Evolutionary conservation across 176 grass and related monocot genomes (phyloP).

Genomic region (Stipa capillata): DNA sequence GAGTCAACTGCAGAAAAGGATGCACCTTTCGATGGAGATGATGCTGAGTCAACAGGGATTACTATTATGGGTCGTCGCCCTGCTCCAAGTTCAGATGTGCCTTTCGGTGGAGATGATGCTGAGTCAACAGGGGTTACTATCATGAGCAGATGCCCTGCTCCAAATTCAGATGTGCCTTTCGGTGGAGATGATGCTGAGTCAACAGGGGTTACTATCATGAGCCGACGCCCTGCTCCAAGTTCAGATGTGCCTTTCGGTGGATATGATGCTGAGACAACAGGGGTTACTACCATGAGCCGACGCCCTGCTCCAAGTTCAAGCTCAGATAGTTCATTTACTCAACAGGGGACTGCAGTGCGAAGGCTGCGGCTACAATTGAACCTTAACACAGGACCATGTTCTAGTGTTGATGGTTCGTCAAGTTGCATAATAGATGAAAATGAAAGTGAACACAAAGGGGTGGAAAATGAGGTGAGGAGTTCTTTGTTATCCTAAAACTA

Average conservation of each 20-base stretch:
- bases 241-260: neutral
- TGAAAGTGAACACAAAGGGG: neutral
- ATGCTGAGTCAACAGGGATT: constrained; percentile 23
- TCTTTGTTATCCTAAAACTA: neutral
- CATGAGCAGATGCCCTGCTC: neutral
- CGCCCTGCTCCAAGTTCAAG: constrained; percentile 18
- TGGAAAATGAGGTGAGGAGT: constrained; percentile 24
- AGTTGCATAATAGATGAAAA: constrained; percentile 12
- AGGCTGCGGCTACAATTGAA: constrained; percentile 28
- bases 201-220: constrained; percentile 30
- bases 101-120: constrained; percentile 5
- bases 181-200: constrained; percentile 12
- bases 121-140: constrained; percentile 26
- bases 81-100: constrained; percentile 13
- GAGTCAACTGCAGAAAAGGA: constrained; percentile 27
- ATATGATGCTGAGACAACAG: constrained; percentile 17
- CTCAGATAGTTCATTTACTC: neutral
- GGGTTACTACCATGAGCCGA: constrained; percentile 19
- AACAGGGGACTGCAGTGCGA: constrained; percentile 19
- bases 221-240: neutral
- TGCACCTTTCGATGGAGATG: constrained; percentile 11
- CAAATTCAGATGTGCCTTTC: constrained; percentile 13
- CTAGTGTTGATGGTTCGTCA: constrained; percentile 20
- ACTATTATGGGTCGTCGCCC: neutral
- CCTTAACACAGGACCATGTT: neutral